Percentiles rank a stretch among this genome's conserved stretches.
Evolutionary conservation across 106 monocot species (phyloP).

Genomic region (Phalaenopsis equestris): DNA sequence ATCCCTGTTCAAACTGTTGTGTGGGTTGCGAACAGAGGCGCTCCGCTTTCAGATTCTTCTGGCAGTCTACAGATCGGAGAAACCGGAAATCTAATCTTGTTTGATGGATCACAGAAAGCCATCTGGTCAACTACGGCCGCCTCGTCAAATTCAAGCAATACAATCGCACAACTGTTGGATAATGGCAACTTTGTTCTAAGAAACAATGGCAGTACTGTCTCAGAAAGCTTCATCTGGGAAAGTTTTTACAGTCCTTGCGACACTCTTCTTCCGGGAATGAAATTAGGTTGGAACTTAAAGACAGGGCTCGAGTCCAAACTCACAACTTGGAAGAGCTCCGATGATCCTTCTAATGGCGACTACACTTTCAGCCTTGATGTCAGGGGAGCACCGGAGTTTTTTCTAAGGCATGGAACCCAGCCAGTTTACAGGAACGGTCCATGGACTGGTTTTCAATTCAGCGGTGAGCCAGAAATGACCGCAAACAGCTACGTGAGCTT

Average conservation of each 20-base stretch:
- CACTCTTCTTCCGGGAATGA: slow-evolving; percentile 3
- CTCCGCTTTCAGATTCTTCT: not conserved
- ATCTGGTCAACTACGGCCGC: not conserved
- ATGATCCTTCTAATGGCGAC: not conserved
- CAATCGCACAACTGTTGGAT: not conserved
- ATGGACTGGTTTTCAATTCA: slow-evolving; percentile 4
- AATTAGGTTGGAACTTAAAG: not conserved
- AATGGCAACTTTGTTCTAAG: not conserved
- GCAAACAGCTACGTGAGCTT: not conserved
- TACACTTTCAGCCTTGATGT: not conserved
- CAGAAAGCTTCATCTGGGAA: not conserved
- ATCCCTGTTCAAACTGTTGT: not conserved
- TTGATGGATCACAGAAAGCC: too few relatives aligned
- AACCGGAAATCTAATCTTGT: not conserved
- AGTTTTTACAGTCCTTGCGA: not conserved
- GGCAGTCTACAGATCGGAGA: not conserved
- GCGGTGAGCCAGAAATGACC: not conserved
- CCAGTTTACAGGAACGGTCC: not conserved
- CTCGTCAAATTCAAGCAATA: not conserved
- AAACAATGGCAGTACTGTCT: too few relatives aligned
- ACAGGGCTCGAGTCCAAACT: not conserved
- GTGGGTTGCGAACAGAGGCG: slow-evolving; percentile 6
- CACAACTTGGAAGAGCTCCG: not conserved
- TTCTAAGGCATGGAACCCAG: not conserved
- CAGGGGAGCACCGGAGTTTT: not conserved